A percentile compares a stretch with the other conserved stretches of the same genome.
Evolutionary conservation across 2,329 filamentous ascomycete species (phyloP).

Genomic region (Colletotrichum musae): DNA sequence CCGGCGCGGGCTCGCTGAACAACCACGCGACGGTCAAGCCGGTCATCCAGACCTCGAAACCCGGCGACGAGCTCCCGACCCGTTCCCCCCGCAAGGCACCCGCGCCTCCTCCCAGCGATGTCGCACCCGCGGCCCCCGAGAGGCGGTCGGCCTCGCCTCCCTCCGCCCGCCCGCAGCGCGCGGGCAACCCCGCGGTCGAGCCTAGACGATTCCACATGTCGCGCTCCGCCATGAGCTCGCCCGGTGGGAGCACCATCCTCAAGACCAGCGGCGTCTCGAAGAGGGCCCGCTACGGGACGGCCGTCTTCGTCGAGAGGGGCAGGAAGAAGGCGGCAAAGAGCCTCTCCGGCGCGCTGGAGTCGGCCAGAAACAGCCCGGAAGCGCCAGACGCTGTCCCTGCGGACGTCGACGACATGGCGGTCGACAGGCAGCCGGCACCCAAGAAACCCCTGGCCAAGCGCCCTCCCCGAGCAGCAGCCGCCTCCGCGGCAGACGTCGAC

Average conservation of each 20-base stretch:
- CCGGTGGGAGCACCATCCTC: constrained; percentile 46
- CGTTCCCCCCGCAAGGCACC: constrained; percentile 41
- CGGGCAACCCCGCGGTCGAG: constrained; percentile 47
- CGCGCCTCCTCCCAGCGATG: constrained; percentile 14
- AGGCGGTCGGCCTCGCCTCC: background rate
- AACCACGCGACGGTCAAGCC: constrained; percentile 51
- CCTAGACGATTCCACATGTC: constrained; percentile 71
- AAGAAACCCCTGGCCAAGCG: constrained; percentile 39
- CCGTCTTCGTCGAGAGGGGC: constrained; percentile 70
- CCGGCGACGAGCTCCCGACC: constrained; percentile 52
- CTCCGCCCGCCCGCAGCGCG: constrained; percentile 32
- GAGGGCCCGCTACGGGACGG: constrained; percentile 57
- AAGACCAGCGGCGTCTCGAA: constrained; percentile 54
- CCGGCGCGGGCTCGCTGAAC: constrained; percentile 34
- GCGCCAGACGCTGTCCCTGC: background rate
- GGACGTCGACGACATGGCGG: constrained; percentile 17
- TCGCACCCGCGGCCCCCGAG: constrained; percentile 8
- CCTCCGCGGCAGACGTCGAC: background rate
- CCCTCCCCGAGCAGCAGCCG: constrained; percentile 2
- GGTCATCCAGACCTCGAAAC: constrained; percentile 64
- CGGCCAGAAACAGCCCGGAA: constrained; percentile 37
- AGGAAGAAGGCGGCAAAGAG: constrained; percentile 51
- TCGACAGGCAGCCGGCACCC: constrained; percentile 7
- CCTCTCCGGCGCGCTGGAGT: constrained; percentile 46
- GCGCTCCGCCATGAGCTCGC: constrained; percentile 57